Evolutionary conservation across 129 eudicot species (phyloP).

Genomic region (Mikania micrantha): DNA sequence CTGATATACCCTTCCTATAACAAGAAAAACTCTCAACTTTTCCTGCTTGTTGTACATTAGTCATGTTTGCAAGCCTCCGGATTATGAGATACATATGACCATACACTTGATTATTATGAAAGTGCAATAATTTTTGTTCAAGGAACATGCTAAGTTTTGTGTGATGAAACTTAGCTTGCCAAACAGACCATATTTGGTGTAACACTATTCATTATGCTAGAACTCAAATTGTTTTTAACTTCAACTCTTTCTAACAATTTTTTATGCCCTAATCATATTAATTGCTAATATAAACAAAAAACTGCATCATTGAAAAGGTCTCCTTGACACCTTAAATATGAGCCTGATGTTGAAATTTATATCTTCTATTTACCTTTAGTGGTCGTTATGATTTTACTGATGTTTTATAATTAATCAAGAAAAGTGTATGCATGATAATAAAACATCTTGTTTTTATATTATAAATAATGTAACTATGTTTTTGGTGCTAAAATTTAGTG

Average conservation of each 20-base stretch:
- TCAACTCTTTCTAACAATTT: background rate
- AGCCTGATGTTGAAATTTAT: background rate
- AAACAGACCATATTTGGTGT: background rate
- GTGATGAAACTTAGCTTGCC: background rate
- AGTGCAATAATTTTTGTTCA: no score
- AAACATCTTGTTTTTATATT: background rate
- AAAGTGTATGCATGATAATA: background rate
- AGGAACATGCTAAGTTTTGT: no score
- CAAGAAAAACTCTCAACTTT: constrained; percentile 42
- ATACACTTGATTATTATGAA: no score
- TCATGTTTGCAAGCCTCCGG: constrained; percentile 54
- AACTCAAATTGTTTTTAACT: background rate
- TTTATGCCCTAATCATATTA: background rate
- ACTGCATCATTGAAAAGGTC: no score
- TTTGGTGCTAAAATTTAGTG: background rate
- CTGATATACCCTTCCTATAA: constrained; percentile 77
- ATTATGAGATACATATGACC: constrained; percentile 47
- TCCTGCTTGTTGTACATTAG: constrained; percentile 64
- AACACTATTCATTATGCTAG: background rate
- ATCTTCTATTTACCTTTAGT: background rate
- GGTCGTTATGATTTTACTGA: background rate
- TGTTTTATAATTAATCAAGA: background rate
- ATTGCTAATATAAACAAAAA: no score
- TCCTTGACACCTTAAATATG: background rate
- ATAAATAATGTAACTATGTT: background rate